A percentile compares a stretch with the other conserved stretches of the same genome.
Conservation (phyloP, 352 stramenopile genomes). For the Pythium sukuiense region DNA sequence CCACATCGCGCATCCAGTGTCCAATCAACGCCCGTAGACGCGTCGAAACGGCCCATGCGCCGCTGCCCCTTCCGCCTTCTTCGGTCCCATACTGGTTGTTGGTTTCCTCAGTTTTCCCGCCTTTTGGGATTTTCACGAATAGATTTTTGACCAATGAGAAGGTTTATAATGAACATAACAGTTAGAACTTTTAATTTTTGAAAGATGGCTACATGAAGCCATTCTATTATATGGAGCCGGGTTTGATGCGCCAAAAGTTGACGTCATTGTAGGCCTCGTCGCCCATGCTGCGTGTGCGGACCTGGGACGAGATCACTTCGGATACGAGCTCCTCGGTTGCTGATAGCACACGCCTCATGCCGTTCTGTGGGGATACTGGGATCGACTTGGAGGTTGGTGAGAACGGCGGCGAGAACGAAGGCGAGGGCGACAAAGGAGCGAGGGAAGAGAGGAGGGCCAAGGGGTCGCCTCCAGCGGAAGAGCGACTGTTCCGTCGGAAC, state of each 20-base stretch:
- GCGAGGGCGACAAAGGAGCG: not conserved
- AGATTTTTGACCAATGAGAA: no score
- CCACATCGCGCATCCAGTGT: no score
- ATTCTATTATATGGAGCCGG: conserved; percentile 32
- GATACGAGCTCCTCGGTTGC: conserved; percentile 45
- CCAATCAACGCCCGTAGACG: no score
- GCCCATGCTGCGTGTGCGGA: conserved; percentile 49
- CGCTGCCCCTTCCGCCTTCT: no score
- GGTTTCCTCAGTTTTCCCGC: no score
- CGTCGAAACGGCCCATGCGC: no score
- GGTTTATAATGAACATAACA: no score
- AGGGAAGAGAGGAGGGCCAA: not conserved
- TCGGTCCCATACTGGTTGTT: no score
- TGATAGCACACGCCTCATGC: conserved; percentile 22
- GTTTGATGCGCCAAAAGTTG: conserved; percentile 83
- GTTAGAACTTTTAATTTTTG: no score
- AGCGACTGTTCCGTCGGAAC: conserved; percentile 2
- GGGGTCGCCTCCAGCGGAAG: conserved; percentile 1
- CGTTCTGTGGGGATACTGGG: not conserved
- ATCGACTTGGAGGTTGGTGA: conserved; percentile 22
- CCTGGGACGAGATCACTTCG: conserved; percentile 51
- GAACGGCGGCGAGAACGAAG: conserved; percentile 10
- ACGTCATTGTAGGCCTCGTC: conserved; percentile 88
- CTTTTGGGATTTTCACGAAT: no score
- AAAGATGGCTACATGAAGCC: no score